These are phyloP conservation scores for Capsella rubella DNA, from an alignment of 441 rosid species.

Conservation along the genomic window DNA sequence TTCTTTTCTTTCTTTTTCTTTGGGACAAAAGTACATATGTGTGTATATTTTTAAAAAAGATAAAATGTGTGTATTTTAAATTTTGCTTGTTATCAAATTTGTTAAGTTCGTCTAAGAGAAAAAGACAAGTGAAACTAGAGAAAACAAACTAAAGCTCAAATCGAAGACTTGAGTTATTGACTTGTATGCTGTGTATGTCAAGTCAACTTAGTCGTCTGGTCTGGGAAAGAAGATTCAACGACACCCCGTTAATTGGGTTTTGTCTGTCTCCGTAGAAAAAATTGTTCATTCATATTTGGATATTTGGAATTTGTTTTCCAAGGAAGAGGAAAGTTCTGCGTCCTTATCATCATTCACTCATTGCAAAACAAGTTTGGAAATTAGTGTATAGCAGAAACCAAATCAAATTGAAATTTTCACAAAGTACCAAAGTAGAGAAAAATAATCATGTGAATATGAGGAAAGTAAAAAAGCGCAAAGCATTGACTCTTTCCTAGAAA, in stretches of 20 bases:
- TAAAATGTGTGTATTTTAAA: no score
- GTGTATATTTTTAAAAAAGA: no score
- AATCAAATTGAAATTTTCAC: conserved; percentile 12
- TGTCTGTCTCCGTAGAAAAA: background rate
- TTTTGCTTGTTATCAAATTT: no score
- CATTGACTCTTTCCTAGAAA: conserved; percentile 40
- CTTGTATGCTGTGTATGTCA: background rate
- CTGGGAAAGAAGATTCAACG: conserved; percentile 34
- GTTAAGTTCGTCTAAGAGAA: background rate
- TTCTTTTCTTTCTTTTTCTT: no score
- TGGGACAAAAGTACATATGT: no score
- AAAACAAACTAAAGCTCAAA: background rate
- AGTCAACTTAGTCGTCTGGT: conserved; percentile 30
- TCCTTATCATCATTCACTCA: conserved; percentile 35
- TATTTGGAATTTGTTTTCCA: conserved; percentile 14
- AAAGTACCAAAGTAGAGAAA: conserved; percentile 24
- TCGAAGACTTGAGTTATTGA: conserved; percentile 6
- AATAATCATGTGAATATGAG: conserved; percentile 14
- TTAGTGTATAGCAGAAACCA: conserved; percentile 30
- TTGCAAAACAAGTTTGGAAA: conserved; percentile 32
- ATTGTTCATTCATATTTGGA: background rate
- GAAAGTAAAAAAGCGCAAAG: conserved; percentile 25
- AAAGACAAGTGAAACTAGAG: no score
- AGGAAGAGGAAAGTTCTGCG: conserved; percentile 31
- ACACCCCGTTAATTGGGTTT: conserved; percentile 28